A percentile compares a stretch with the other conserved stretches of the same genome.
Conservation (phyloP, 345 rosid species). For the Arabidopsis suecica region DNA sequence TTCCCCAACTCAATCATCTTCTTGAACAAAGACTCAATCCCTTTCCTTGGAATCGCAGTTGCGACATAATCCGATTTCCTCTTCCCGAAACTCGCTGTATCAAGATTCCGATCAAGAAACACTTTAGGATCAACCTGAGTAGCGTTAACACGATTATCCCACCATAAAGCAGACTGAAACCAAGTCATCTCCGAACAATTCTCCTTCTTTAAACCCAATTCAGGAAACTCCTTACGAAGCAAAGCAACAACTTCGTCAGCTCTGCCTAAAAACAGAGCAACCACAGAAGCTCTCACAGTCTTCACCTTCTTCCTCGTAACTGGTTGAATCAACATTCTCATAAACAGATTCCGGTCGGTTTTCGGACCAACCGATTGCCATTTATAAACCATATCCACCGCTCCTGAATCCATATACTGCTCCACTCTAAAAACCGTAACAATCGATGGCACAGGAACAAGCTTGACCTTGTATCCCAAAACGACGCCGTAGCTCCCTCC, state of each 20-base stretch:
- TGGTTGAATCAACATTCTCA: conserved; percentile 73
- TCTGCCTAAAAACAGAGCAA: conserved; percentile 53
- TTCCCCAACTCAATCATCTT: conserved; percentile 58
- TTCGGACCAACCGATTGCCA: conserved; percentile 66
- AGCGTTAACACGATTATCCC: conserved; percentile 47
- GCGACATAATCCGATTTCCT: conserved; percentile 73
- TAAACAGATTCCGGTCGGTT: conserved; percentile 54
- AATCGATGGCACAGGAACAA: conserved; percentile 55
- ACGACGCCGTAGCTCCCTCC: conserved; percentile 66
- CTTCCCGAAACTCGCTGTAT: conserved; percentile 49
- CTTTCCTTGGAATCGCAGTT: conserved; percentile 43
- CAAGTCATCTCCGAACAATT: conserved; percentile 62
- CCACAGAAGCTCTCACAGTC: conserved; percentile 51
- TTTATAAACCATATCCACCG: conserved; percentile 48
- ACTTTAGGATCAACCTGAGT: conserved; percentile 46
- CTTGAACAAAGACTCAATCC: conserved; percentile 54
- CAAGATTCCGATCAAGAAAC: conserved; percentile 49
- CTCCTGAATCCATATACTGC: conserved; percentile 44
- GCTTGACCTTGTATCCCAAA: conserved; percentile 56
- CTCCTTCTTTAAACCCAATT: conserved; percentile 51
- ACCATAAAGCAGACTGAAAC: conserved; percentile 62
- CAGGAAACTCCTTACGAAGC: conserved; percentile 55
- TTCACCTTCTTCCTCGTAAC: conserved; percentile 48
- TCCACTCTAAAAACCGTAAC: conserved; percentile 61
- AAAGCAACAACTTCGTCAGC: conserved; percentile 48